phyloP scores from a whole-genome alignment of 2,329 filamentous ascomycete species.

The Neonectria sp. region DNA sequence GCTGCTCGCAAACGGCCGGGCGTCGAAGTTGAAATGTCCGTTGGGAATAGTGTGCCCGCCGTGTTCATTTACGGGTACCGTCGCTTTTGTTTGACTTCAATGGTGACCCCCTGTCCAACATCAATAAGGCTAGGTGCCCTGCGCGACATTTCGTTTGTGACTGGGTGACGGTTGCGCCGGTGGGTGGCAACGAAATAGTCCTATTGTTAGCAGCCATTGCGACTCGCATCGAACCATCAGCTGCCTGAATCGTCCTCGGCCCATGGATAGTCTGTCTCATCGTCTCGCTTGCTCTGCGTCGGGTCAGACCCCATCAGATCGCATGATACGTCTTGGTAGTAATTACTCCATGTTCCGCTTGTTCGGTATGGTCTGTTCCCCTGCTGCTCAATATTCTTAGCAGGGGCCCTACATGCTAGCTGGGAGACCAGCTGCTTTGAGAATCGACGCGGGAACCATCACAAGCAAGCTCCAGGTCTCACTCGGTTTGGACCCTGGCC shows the following conservation, averaged over 20 bases:
- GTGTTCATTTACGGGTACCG: slow-evolving; percentile 24
- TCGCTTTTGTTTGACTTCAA: slow-evolving; percentile 17
- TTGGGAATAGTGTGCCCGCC: slow-evolving; percentile 15
- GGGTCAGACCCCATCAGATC: slow-evolving; percentile 15
- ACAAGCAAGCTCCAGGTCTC: slow-evolving; percentile 16
- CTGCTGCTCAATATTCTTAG: slow-evolving; percentile 2
- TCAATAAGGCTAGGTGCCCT: slow-evolving; percentile 9
- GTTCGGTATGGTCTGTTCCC: slow-evolving; percentile 16
- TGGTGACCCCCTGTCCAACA: slow-evolving; percentile 1
- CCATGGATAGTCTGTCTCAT: slow-evolving; percentile 20
- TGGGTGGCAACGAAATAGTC: slow-evolving; percentile 1
- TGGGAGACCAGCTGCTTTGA: slow-evolving; percentile 11
- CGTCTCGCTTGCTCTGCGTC: slow-evolving; percentile 12
- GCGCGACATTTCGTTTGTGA: slow-evolving; percentile 8
- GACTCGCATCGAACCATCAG: slow-evolving; percentile 17
- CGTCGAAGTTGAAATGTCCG: slow-evolving; percentile 12
- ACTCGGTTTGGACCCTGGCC: slow-evolving; percentile 18
- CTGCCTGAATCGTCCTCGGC: slow-evolving; percentile 15
- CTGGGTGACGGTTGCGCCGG: slow-evolving; percentile 5
- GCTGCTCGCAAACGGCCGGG: slow-evolving; percentile 10
- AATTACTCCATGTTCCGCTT: slow-evolving; percentile 10
- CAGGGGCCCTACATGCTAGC: slow-evolving; percentile 19
- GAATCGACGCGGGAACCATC: slow-evolving; percentile 26
- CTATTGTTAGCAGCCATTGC: background rate
- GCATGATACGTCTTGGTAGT: slow-evolving; percentile 20